phyloP scores from a whole-genome alignment of 2,329 filamentous ascomycete genomes.

The Colletotrichum lini region DNA sequence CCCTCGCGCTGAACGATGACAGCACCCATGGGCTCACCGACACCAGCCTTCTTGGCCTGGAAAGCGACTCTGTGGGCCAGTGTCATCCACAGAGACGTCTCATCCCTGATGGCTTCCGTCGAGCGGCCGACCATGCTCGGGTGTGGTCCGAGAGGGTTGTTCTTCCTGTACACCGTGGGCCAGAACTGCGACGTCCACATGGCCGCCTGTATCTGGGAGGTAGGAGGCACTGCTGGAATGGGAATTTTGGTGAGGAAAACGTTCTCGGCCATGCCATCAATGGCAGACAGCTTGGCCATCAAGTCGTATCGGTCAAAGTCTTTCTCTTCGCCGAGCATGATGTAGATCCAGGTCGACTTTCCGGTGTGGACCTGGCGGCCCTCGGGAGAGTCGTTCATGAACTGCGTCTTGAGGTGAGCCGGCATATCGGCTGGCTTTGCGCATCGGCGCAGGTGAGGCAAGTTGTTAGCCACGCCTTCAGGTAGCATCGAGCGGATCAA shows the following conservation, averaged over 20 bases:
- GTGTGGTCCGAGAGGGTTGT: constrained; percentile 88
- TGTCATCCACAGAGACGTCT: constrained; percentile 76
- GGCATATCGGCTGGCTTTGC: constrained; percentile 80
- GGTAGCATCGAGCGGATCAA: constrained; percentile 67
- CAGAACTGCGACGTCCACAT: constrained; percentile 84
- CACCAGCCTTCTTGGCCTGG: constrained; percentile 69
- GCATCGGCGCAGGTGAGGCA: constrained; percentile 82
- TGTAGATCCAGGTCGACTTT: constrained; percentile 73
- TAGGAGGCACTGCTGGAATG: constrained; percentile 81
- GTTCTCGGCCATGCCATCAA: constrained; percentile 66
- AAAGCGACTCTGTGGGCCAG: constrained; percentile 76
- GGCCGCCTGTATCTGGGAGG: constrained; percentile 80
- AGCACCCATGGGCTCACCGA: constrained; percentile 80
- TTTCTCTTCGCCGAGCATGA: constrained; percentile 67
- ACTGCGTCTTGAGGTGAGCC: constrained; percentile 72
- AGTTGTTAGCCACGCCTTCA: constrained; percentile 74
- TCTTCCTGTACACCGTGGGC: constrained; percentile 89
- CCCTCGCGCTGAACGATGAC: constrained; percentile 79
- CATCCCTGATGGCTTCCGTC: constrained; percentile 76
- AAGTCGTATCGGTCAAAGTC: constrained; percentile 70
- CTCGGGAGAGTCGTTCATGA: constrained; percentile 70
- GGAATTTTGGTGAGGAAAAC: constrained; percentile 74
- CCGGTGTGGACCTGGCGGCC: constrained; percentile 71
- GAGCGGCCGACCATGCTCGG: constrained; percentile 80
- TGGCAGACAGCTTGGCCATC: constrained; percentile 58